These are phyloP conservation scores for Ilyonectria destructans DNA, from an alignment of 2,329 filamentous ascomycete species.

Conservation along the genomic window DNA sequence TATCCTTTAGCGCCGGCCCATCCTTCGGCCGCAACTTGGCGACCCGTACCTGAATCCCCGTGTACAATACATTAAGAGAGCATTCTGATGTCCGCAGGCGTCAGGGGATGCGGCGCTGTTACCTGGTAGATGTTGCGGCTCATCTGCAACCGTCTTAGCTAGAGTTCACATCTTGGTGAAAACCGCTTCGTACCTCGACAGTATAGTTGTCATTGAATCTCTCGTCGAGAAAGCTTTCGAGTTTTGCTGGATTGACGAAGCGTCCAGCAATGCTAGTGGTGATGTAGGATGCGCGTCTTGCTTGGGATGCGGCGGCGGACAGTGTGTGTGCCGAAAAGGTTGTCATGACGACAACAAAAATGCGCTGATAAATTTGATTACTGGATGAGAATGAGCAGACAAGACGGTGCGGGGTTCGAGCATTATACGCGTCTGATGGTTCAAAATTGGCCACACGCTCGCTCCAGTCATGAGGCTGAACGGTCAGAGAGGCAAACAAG, in stretches of 20 bases:
- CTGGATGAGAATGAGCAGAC: no score
- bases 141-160: not conserved
- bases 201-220: slow-evolving; percentile 20
- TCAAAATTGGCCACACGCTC: no score
- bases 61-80: not conserved
- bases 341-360: not conserved
- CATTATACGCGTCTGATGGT: no score
- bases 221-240: slow-evolving; percentile 12
- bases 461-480: no score
- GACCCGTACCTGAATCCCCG: not conserved
- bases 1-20: no score
- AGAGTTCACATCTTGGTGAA: not conserved
- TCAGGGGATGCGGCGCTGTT: not conserved
- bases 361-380: no score
- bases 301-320: no score
- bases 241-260: slow-evolving; percentile 16
- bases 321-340: no score
- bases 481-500: no score
- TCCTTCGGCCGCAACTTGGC: no score
- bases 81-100: not conserved
- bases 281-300: not conserved
- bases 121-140: slow-evolving; percentile 19
- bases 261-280: slow-evolving; percentile 18
- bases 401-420: no score
- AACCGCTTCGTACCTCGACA: slow-evolving; percentile 6